phyloP scores from a whole-genome alignment of 164 flowering plant species.

The Annona cherimola region DNA sequence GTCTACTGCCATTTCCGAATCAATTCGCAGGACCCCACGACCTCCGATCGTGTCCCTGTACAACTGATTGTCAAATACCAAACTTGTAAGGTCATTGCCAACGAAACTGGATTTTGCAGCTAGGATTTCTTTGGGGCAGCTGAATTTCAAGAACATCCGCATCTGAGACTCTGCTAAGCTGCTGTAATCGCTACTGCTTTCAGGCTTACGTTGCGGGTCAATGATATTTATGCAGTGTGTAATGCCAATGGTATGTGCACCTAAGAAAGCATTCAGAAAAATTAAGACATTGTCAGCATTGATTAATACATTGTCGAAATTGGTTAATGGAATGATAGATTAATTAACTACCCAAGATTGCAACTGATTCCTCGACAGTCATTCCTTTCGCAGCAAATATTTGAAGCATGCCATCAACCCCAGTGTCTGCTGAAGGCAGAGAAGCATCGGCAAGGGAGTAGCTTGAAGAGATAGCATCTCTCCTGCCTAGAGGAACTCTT shows the following conservation, averaged over 20 bases:
- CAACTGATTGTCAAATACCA: slow-evolving; percentile 22
- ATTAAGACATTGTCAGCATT: not conserved
- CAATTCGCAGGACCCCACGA: slow-evolving; percentile 18
- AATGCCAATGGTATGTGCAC: slow-evolving; percentile 25
- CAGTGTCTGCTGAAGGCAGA: slow-evolving; percentile 15
- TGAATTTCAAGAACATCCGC: slow-evolving; percentile 1
- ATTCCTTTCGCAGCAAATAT: slow-evolving; percentile 20
- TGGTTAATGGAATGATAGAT: too few species aligned
- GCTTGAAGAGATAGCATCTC: slow-evolving; percentile 21
- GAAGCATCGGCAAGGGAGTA: slow-evolving; percentile 9
- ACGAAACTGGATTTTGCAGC: slow-evolving; percentile 13
- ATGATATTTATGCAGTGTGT: slow-evolving; percentile 26
- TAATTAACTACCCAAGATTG: slow-evolving; percentile 18
- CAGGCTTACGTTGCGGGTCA: slow-evolving; percentile 5
- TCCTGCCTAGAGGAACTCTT: slow-evolving; percentile 26
- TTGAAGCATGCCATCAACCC: slow-evolving; percentile 14
- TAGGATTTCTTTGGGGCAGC: slow-evolving; percentile 15
- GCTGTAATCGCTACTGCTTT: not conserved
- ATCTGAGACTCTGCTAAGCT: not conserved
- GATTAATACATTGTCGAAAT: not conserved
- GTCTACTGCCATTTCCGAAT: slow-evolving; percentile 14
- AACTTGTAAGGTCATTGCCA: slow-evolving; percentile 16
- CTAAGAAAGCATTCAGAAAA: not conserved
- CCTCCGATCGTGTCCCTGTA: slow-evolving; percentile 11
- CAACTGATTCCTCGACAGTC: slow-evolving; percentile 23